These are phyloP conservation scores for Lolium rigidum DNA, from an alignment of 176 grass and related monocot genomes.

Conservation along the genomic window DNA sequence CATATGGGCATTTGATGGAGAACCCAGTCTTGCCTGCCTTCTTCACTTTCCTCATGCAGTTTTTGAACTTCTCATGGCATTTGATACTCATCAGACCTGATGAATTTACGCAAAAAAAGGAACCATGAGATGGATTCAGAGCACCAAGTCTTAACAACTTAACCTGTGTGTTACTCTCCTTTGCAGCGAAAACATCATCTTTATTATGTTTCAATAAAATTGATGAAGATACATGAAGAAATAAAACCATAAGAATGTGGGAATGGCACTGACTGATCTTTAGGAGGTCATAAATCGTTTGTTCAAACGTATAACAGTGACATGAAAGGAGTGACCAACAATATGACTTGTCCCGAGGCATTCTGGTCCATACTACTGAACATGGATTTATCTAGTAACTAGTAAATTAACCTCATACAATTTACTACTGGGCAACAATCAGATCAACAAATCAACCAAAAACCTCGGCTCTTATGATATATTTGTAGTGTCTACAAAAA, in stretches of 20 bases:
- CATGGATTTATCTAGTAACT: background rate
- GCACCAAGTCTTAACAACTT: background rate
- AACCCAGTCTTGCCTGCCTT: conserved; percentile 75
- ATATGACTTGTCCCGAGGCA: too few relatives aligned
- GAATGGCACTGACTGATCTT: background rate
- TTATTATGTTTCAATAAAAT: background rate
- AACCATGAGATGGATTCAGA: conserved; percentile 2
- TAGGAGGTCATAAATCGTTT: background rate
- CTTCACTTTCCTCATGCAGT: conserved; percentile 85
- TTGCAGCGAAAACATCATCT: background rate
- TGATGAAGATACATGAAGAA: background rate
- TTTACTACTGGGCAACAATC: background rate
- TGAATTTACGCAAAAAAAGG: background rate
- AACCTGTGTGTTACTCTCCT: background rate
- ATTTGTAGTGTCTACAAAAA: background rate
- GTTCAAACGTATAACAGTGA: too few relatives aligned
- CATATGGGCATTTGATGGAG: conserved; percentile 74
- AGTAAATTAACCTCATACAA: background rate
- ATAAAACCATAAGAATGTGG: background rate
- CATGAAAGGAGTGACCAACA: too few relatives aligned
- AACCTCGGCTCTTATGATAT: background rate
- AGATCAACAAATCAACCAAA: background rate
- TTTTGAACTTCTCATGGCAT: conserved; percentile 88
- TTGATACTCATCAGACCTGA: conserved; percentile 70
- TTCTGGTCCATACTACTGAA: too few relatives aligned